Conservation (phyloP, 257 asterid genomes). For the Nemophila menziesii region DNA sequence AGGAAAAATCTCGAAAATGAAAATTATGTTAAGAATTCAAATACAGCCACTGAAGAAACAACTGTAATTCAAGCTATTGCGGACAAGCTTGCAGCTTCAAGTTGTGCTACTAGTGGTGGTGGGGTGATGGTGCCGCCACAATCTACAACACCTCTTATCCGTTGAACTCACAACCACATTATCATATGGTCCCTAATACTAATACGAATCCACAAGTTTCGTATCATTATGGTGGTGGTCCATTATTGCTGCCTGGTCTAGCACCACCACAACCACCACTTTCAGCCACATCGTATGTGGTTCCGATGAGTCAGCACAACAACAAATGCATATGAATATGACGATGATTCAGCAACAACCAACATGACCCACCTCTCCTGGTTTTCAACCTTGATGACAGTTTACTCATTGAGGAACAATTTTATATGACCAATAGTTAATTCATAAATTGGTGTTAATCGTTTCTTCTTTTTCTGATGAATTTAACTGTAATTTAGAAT, state of each 20-base stretch:
- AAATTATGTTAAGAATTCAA: slow-evolving; percentile 23
- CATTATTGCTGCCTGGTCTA: slow-evolving; percentile 35
- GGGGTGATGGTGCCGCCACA: slow-evolving; percentile 44
- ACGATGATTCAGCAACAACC: slow-evolving; percentile 34
- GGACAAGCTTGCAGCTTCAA: slow-evolving; percentile 77
- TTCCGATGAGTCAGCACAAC: slow-evolving; percentile 36
- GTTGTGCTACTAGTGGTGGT: too few species aligned
- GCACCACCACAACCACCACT: too few species aligned
- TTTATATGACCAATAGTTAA: too few species aligned
- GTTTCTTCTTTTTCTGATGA: too few species aligned
- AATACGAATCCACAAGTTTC: slow-evolving; percentile 39
- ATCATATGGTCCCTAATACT: too few species aligned
- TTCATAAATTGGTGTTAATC: too few species aligned
- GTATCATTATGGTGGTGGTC: slow-evolving; percentile 37
- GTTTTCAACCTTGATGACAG: too few species aligned
- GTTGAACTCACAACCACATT: slow-evolving; percentile 38
- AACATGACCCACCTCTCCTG: slow-evolving; percentile 31
- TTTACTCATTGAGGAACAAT: too few species aligned
- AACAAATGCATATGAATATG: too few species aligned
- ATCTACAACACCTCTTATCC: slow-evolving; percentile 31
- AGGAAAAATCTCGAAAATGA: slow-evolving; percentile 39
- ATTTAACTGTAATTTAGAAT: too few species aligned
- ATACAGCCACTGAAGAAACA: slow-evolving; percentile 37
- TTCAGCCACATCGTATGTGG: slow-evolving; percentile 44
- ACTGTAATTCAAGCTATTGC: slow-evolving; percentile 78